Evolutionary conservation across 306 rosid genomes (phyloP).

Genomic region (Lithocarpus polystachyus): DNA sequence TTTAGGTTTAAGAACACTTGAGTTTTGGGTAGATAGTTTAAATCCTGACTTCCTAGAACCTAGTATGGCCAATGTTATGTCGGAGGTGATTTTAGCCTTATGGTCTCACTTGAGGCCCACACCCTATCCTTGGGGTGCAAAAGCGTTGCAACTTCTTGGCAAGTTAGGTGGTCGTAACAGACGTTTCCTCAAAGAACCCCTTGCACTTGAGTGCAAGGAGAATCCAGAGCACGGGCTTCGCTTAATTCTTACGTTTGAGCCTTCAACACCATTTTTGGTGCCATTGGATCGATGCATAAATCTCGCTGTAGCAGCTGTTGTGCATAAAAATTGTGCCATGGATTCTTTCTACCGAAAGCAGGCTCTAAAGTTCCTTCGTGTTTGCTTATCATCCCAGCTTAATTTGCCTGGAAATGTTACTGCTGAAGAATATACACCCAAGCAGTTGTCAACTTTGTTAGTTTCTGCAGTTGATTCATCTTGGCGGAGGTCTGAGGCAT

Average conservation of each 20-base stretch:
- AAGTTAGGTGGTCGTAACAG: conserved; percentile 98
- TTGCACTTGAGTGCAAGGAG: conserved; percentile 94
- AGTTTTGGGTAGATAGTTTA: conserved; percentile 97
- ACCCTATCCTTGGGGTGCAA: conserved; percentile 94
- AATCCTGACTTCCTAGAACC: conserved; percentile 99
- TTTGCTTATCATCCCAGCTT: conserved; percentile 92
- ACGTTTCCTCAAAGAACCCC: conserved; percentile 95
- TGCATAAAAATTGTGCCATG: conserved; percentile 64
- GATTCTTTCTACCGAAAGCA: conserved; percentile 84
- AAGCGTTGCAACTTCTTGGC: conserved; percentile 97
- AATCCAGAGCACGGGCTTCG: conserved; percentile 98
- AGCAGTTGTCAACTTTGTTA: conserved; percentile 69
- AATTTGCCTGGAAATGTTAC: conserved; percentile 85
- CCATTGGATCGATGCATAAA: conserved; percentile 98
- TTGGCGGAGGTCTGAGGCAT: conserved; percentile 65
- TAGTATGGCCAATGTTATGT: conserved; percentile 93
- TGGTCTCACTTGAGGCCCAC: conserved; percentile 96
- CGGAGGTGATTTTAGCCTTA: conserved; percentile 86
- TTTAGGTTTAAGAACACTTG: conserved; percentile 92
- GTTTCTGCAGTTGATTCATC: conserved; percentile 73
- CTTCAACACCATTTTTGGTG: conserved; percentile 96
- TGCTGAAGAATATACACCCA: conserved; percentile 71
- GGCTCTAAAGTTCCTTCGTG: conserved; percentile 87
- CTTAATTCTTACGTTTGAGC: conserved; percentile 96
- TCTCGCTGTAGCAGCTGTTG: conserved; percentile 88